Evolutionary conservation across 2,329 filamentous ascomycete genomes (phyloP).

Genomic region (Scedosporium apiospermum): DNA sequence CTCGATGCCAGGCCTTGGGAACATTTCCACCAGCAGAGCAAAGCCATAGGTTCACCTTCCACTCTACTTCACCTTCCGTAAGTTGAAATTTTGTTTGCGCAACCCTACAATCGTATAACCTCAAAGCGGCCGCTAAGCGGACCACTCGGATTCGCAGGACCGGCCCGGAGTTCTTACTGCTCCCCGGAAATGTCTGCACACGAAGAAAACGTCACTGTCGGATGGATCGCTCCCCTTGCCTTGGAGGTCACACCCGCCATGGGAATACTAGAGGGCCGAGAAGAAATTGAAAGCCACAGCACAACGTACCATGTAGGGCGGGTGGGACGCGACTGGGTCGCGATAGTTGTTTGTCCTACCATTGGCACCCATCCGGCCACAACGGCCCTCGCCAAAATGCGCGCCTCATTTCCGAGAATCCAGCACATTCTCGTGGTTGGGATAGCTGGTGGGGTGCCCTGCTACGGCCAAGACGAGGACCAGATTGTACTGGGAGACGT

Average conservation of each 20-base stretch:
- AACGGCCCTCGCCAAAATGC: not conserved
- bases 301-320: constrained; percentile 3
- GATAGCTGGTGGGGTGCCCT: constrained; percentile 6
- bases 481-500: constrained; percentile 8
- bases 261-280: not conserved
- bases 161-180: no score
- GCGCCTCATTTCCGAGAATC: constrained; percentile 5
- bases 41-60: no score
- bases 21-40: no score
- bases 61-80: no score
- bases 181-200: no score
- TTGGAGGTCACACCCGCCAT: not conserved
- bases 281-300: not conserved
- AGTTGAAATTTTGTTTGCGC: no score
- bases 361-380: constrained; percentile 4
- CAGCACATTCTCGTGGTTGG: constrained; percentile 7
- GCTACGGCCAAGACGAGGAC: not conserved
- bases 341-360: constrained; percentile 2
- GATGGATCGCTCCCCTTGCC: not conserved
- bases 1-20: no score
- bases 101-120: no score
- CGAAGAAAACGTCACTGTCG: not conserved
- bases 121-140: no score
- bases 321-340: not conserved
- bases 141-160: no score